phyloP scores from a whole-genome alignment of 2,329 filamentous ascomycete species.

The Colletotrichum spinosum region DNA sequence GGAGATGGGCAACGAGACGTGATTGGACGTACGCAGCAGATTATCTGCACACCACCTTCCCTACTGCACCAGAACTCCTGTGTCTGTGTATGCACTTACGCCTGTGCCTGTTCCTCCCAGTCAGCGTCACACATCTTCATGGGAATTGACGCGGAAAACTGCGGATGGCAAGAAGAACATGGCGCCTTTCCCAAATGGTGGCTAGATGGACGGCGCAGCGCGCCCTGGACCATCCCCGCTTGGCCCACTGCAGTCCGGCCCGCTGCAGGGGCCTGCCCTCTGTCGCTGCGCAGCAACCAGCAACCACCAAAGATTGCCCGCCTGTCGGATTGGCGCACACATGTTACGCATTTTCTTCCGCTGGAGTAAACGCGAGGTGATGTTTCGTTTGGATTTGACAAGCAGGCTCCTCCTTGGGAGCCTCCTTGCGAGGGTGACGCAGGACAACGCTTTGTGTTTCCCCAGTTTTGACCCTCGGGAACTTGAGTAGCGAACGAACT shows the following conservation, averaged over 20 bases:
- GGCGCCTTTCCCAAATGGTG: constrained; percentile 25
- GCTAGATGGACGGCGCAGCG: background rate
- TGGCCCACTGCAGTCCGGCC: constrained; percentile 27
- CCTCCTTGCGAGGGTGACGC: constrained; percentile 2
- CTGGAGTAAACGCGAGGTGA: no score
- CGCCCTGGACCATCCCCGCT: constrained; percentile 19
- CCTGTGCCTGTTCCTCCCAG: constrained; percentile 8
- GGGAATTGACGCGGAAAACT: constrained; percentile 1
- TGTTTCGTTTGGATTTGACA: constrained; percentile 22
- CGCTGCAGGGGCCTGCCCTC: constrained; percentile 30
- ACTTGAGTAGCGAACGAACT: no score
- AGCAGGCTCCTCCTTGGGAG: constrained; percentile 13
- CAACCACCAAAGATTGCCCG: background rate
- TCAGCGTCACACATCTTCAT: constrained; percentile 14
- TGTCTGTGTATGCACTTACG: background rate
- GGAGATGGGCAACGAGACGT: constrained; percentile 1
- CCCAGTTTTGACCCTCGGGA: no score
- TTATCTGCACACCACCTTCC: background rate
- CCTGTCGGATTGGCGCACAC: no score
- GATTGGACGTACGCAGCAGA: constrained; percentile 15
- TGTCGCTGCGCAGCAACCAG: constrained; percentile 34
- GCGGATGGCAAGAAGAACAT: background rate
- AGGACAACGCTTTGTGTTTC: no score
- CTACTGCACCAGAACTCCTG: background rate
- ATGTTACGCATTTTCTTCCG: no score